These are phyloP conservation scores for Cutaneotrichosporon cavernicola DNA, from an alignment of 1,284 basidiomycete species.

Conservation along the genomic window DNA sequence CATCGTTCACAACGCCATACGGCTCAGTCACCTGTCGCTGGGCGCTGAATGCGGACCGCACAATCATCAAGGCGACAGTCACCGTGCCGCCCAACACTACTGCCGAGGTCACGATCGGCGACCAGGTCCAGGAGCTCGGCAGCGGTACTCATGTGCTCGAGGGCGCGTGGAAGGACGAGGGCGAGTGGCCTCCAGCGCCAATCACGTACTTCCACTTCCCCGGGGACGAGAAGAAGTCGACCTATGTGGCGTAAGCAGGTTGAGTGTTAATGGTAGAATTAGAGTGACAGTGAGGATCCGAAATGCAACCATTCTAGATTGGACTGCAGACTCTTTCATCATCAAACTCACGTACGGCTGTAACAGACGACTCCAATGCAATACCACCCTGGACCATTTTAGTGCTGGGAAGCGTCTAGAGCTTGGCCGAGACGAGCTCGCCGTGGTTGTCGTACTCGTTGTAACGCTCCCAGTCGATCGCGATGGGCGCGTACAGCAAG, in stretches of 20 bases:
- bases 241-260: neutral
- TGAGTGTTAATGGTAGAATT: neutral
- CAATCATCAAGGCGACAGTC: conserved; percentile 20
- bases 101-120: conserved; percentile 26
- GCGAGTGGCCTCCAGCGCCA: neutral
- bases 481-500: conserved; percentile 21
- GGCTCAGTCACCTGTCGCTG: conserved; percentile 29
- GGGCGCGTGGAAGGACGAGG: neutral
- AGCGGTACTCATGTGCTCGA: neutral
- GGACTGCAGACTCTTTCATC: neutral
- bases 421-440: conserved; percentile 20
- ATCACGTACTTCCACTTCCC: neutral
- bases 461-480: conserved; percentile 24
- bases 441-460: conserved; percentile 24
- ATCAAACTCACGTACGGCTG: neutral
- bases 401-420: neutral
- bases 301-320: neutral
- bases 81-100: conserved; percentile 37
- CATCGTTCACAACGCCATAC: conserved; percentile 27
- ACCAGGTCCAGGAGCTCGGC: neutral
- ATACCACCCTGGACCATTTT: neutral
- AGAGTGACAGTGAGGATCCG: no score
- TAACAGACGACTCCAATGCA: neutral
- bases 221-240: neutral
- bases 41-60: conserved; percentile 23